Conservation (phyloP, 1,139 yeast species). For the Torulaspora pretoriensis region DNA sequence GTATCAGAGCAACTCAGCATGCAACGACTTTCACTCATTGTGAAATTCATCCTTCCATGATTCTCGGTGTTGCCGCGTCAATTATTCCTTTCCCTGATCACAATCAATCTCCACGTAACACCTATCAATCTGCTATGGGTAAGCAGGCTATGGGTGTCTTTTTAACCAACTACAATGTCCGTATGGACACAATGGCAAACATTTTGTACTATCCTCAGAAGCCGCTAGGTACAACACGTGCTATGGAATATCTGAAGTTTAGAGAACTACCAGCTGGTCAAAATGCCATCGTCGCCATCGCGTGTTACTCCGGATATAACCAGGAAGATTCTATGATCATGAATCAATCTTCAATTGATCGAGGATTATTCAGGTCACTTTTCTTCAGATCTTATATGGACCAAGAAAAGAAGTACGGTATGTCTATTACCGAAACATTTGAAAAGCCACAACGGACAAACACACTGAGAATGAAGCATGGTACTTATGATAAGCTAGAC, state of each 20-base stretch:
- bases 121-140: conserved; percentile 99
- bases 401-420: conserved; percentile 96
- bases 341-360: conserved; percentile 96
- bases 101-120: conserved; percentile 98
- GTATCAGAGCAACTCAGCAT: conserved; percentile 71
- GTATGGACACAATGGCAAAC: conserved; percentile 99
- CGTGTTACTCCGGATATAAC: conserved; percentile 97
- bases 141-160: conserved; percentile 99
- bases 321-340: conserved; percentile 99
- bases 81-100: conserved; percentile 99
- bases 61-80: conserved; percentile 96
- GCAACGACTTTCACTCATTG: conserved; percentile 95
- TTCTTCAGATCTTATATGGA: conserved; percentile 98
- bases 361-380: conserved; percentile 92
- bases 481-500: conserved; percentile 95
- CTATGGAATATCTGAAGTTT: conserved; percentile 96
- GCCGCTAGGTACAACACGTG: conserved; percentile 98
- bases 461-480: conserved; percentile 91
- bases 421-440: conserved; percentile 93
- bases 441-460: conserved; percentile 94
- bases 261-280: conserved; percentile 99
- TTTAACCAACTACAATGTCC: conserved; percentile 87
- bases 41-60: conserved; percentile 98
- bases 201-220: conserved; percentile 96
- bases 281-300: conserved; percentile 95